Evolutionary conservation across 2,329 filamentous ascomycete genomes (phyloP), one percentile per base, ranked within the genome.

Genomic region (Ophiostoma perfectum): DNA sequence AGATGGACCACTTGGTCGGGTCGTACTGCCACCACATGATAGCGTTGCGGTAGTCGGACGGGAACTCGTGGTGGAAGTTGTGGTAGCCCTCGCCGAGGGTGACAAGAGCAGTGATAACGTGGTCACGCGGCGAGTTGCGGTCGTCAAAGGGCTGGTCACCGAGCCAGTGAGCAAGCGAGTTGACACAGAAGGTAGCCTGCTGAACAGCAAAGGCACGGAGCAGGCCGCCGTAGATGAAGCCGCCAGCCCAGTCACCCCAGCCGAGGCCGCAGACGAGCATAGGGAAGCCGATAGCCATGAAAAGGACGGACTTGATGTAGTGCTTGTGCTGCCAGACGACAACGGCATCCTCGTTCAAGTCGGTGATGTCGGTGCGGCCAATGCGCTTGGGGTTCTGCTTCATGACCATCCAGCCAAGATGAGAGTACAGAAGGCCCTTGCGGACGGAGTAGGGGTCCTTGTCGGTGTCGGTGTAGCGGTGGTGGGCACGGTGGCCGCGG

Each of bases 31-130:
- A 90, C 91, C 92, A 96, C 80, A 92, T 84, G 74, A 95, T 94
- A 71, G 91, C 92, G 78, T 96, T 96, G 77, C 92, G 91, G 86
- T 95, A 96, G 79, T 96, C 92, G 11, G 91, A 94, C 67, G 92
- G 92, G 81, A 96, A 96, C 79, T 96, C 92, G 84, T 96, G 92
- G 81, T 96, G 92, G 85, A 96, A 96, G 85, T 96, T 96, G 85
- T 96, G 92, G 82, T 96, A 96, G 42, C 92, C 92, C 80, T 79
- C 92, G 65, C 92, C 92, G 36, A 96, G 88, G 60, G 92, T 96
- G 74, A 92, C 88, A 18, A 96, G 81, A 62, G 92, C 92, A 55
- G 92, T 96, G 79, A 96, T 87, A 76, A 94, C 85, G 80, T 96
- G 91, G 75, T 96, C 92, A 78, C 92, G 89, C 72, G 92, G 92